Conservation (phyloP, 768 basidiomycete genomes). For the Astraeus odoratus region DNA sequence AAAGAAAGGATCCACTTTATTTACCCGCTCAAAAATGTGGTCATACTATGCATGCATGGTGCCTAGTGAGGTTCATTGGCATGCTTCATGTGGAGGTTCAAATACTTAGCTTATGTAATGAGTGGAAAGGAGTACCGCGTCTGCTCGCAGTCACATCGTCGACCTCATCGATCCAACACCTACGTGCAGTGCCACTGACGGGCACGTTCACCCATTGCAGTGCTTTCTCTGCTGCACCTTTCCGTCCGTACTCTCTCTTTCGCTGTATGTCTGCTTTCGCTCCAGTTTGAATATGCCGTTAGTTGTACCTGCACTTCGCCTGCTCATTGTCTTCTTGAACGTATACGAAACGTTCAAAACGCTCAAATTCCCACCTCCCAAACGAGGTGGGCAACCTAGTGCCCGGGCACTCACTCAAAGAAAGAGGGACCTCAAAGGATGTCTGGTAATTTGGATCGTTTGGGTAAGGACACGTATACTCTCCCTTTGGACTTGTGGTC, state of each 20-base stretch:
- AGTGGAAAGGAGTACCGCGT: constrained; percentile 4
- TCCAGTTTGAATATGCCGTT: constrained; percentile 47
- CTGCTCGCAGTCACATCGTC: constrained; percentile 1
- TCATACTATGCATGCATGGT: no score
- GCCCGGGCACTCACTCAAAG: constrained; percentile 62
- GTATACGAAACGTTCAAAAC: constrained; percentile 83
- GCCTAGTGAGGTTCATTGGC: no score
- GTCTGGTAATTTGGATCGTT: constrained; percentile 77
- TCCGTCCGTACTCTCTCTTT: background rate
- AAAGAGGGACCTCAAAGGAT: constrained; percentile 83
- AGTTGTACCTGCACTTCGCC: constrained; percentile 57
- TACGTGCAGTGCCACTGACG: constrained; percentile 3
- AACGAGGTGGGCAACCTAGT: constrained; percentile 52
- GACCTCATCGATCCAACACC: constrained; percentile 14
- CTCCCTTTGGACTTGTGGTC: constrained; percentile 2
- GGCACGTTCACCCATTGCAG: constrained; percentile 4
- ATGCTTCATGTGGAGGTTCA: no score
- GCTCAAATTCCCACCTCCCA: constrained; percentile 56
- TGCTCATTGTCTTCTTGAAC: constrained; percentile 69
- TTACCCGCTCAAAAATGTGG: no score
- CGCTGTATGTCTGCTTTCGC: constrained; percentile 8
- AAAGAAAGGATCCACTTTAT: no score
- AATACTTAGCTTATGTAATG: constrained; percentile 15
- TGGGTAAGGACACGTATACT: constrained; percentile 47
- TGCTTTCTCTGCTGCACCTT: background rate